These are phyloP conservation scores for Angophora floribunda DNA, from an alignment of 345 rosid species.

Conservation along the genomic window DNA sequence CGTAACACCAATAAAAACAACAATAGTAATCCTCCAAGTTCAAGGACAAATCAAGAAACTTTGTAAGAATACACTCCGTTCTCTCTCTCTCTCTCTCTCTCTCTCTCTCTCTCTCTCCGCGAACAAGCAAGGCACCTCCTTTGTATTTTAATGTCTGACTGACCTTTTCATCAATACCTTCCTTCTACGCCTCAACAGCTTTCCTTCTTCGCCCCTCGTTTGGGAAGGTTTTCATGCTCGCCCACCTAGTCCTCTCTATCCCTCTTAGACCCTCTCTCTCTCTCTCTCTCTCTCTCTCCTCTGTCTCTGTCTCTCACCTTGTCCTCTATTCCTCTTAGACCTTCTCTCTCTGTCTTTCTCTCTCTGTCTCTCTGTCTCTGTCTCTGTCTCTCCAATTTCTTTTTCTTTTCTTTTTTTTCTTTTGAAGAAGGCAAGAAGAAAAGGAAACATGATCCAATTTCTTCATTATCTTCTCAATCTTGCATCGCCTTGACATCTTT, in stretches of 20 bases:
- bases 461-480: background rate
- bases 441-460: background rate
- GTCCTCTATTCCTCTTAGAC: background rate
- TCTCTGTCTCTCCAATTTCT: background rate
- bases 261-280: background rate
- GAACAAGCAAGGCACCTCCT: background rate
- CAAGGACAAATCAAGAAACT: background rate
- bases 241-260: background rate
- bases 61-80: background rate
- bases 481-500: background rate
- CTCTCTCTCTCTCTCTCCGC: background rate
- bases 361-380: background rate
- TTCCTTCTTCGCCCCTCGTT: background rate
- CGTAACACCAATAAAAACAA: background rate
- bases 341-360: background rate
- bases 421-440: background rate
- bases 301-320: background rate
- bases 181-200: background rate
- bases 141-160: background rate
- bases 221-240: background rate
- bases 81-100: background rate
- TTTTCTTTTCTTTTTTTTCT: background rate
- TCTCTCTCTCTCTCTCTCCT: background rate
- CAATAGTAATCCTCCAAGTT: background rate
- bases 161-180: background rate